These are phyloP conservation scores for Backusella psychrophila DNA, from an alignment of 192 early-diverging fungal species.

Conservation along the genomic window DNA sequence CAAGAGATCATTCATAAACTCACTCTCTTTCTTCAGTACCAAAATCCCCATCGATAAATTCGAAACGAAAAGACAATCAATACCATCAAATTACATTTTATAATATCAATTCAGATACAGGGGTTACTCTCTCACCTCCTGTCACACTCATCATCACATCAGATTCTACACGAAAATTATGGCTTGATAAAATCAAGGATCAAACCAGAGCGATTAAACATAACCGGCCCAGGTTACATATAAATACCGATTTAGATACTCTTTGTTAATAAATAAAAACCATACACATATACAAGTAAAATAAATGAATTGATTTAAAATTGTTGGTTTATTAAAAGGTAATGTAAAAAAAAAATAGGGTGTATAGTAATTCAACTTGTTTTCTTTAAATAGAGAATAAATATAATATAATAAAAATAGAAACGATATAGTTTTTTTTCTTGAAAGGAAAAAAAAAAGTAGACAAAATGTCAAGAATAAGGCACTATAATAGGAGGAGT, in stretches of 20 bases:
- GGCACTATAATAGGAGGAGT: too few species aligned
- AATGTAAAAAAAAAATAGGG: neutral
- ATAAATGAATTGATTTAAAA: neutral
- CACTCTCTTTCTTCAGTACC: neutral
- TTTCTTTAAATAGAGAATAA: neutral
- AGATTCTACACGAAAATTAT: constrained; percentile 11
- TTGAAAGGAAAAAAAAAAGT: too few species aligned
- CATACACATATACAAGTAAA: neutral
- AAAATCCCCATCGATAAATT: neutral
- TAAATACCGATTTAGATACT: neutral
- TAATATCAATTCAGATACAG: neutral
- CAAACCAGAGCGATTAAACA: neutral
- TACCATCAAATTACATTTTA: neutral
- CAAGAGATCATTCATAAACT: neutral
- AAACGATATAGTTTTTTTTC: neutral
- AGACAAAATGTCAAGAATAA: too few species aligned
- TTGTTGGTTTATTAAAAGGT: neutral
- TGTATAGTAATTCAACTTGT: neutral
- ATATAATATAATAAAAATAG: neutral
- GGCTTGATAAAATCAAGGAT: constrained; percentile 12
- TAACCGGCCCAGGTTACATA: neutral
- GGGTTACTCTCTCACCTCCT: neutral
- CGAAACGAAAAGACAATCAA: neutral
- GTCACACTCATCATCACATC: neutral
- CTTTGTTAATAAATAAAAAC: neutral